Conservation (phyloP, 1,284 basidiomycete species). For the Microbotryum saponariae region DNA sequence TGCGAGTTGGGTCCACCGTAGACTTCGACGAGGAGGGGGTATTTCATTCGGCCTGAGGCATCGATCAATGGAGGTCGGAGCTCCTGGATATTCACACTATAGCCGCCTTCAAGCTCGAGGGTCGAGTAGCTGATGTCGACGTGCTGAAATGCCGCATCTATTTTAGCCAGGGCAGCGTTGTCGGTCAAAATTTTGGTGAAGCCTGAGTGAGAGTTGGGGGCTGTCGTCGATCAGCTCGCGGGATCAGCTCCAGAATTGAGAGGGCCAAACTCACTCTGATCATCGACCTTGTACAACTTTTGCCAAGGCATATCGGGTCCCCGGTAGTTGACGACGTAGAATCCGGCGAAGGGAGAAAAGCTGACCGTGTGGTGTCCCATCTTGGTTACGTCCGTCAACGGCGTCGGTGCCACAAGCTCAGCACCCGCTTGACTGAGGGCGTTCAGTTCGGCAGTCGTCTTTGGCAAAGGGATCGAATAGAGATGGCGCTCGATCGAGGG, state of each 20-base stretch:
- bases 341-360: slow-evolving; percentile 77
- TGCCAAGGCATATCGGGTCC: slow-evolving; percentile 86
- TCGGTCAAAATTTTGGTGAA: slow-evolving; percentile 60
- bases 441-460: slow-evolving; percentile 33
- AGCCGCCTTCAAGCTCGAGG: slow-evolving; percentile 42
- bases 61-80: slow-evolving; percentile 87
- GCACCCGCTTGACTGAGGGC: slow-evolving; percentile 14
- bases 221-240: neutral
- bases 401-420: slow-evolving; percentile 45
- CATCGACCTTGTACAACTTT: slow-evolving; percentile 59
- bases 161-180: slow-evolving; percentile 65
- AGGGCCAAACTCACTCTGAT: slow-evolving; percentile 48
- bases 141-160: slow-evolving; percentile 60
- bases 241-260: neutral
- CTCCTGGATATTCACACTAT: slow-evolving; percentile 46
- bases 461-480: slow-evolving; percentile 63
- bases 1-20: slow-evolving; percentile 83
- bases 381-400: slow-evolving; percentile 58
- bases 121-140: slow-evolving; percentile 63
- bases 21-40: slow-evolving; percentile 84
- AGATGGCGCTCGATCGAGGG: slow-evolving; percentile 75
- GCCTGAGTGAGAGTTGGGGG: slow-evolving; percentile 40
- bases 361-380: slow-evolving; percentile 2
- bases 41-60: slow-evolving; percentile 79
- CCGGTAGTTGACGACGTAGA: slow-evolving; percentile 62